Conservation (phyloP, 306 rosid species). For the Vicia faba region DNA sequence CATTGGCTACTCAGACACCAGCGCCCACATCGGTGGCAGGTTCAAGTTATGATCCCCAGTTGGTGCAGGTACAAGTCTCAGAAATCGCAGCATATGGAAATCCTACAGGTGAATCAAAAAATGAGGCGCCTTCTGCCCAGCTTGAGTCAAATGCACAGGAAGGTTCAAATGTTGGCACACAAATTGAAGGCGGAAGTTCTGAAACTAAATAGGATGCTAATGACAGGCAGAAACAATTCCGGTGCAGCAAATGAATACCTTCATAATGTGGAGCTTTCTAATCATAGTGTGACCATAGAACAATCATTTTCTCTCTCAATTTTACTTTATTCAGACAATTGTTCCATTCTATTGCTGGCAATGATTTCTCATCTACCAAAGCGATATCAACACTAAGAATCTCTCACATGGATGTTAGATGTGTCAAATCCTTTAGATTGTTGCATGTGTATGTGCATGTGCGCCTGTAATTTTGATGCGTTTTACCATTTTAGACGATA, state of each 20-base stretch:
- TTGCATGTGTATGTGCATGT: background rate
- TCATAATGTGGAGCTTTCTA: conserved; percentile 27
- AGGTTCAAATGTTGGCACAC: conserved; percentile 27
- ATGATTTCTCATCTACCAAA: conserved; percentile 1
- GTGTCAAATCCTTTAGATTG: conserved; percentile 2
- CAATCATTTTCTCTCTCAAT: background rate
- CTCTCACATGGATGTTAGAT: conserved; percentile 24
- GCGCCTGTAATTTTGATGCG: background rate
- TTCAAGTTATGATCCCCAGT: conserved; percentile 32
- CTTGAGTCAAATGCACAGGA: conserved; percentile 9
- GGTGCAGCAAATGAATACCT: conserved; percentile 33
- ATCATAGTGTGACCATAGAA: conserved; percentile 18
- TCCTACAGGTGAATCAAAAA: conserved; percentile 23
- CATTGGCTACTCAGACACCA: conserved; percentile 31
- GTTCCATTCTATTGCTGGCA: conserved; percentile 9
- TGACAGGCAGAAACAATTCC: conserved; percentile 14
- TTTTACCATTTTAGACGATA: background rate
- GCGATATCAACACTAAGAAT: conserved; percentile 11
- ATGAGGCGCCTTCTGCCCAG: conserved; percentile 20
- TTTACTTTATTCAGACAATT: background rate
- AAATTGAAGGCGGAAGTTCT: conserved; percentile 37
- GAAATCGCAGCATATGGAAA: conserved; percentile 20
- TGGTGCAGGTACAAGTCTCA: conserved; percentile 21
- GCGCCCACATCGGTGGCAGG: conserved; percentile 17
- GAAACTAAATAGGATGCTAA: conserved; percentile 28